Percentiles rank a stretch among this genome's conserved stretches.
Conservation (phyloP, 148 eudicot species). For the Vaccinium darrowii region DNA sequence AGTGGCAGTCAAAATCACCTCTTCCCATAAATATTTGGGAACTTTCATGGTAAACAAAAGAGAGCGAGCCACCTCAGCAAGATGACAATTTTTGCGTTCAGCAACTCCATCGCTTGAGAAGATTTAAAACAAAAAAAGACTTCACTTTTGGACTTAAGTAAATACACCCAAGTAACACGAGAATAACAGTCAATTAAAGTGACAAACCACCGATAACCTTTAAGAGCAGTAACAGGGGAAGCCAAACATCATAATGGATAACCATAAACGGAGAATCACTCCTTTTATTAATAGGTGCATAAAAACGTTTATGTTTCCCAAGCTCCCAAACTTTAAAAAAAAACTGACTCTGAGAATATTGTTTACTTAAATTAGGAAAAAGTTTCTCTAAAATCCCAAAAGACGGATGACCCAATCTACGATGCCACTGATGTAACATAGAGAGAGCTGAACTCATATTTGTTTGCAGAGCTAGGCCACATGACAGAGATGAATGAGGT, state of each 20-base stretch:
- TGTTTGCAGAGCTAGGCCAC: background rate
- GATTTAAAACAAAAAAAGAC: background rate
- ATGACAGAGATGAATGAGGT: background rate
- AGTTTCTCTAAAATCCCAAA: background rate
- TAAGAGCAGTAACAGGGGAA: background rate
- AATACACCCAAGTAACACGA: background rate
- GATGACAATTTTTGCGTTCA: background rate
- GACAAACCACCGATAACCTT: background rate
- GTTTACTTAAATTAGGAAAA: background rate
- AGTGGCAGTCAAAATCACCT: background rate
- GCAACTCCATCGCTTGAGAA: background rate
- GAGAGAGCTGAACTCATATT: background rate
- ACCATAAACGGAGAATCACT: background rate
- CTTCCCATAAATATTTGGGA: background rate
- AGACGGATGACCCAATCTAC: background rate
- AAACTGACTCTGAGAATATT: background rate
- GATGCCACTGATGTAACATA: background rate
- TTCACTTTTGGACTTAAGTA: background rate
- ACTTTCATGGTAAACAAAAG: background rate
- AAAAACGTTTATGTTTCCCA: background rate
- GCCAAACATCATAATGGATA: background rate
- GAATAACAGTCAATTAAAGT: too few species aligned
- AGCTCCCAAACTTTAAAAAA: background rate
- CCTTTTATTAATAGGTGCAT: too few species aligned
- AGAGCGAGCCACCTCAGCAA: background rate